Evolutionary conservation across 2,329 filamentous ascomycete species (phyloP), one percentile per base, ranked within the genome.

Genomic region (Nigrospora sphaerica): DNA sequence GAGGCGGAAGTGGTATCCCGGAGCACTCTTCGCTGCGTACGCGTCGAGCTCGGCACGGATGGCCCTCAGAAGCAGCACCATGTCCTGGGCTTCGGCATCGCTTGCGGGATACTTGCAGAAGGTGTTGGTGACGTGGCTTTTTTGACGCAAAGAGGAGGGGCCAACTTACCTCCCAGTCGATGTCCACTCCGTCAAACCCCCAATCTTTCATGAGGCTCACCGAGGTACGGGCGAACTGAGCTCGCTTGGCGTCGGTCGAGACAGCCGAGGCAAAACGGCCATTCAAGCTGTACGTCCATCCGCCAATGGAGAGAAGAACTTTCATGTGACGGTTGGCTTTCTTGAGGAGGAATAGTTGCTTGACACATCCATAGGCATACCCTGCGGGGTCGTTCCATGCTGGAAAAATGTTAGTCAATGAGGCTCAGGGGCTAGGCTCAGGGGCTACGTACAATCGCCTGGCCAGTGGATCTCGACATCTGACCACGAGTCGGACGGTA

Each of bases 231-330:
- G 88, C 89, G 65, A 95, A 95, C 2, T 55, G 77, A 33, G 71
- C 64, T 14, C 88, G 77, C 14, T 79, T 81, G 3, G 71, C 65
- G 0, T 75, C 73, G 0, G 83, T 85, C 49, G 79, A 80, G 11
- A 83, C 80, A 0, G 83, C 83, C 1, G 71, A 70, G 1, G 86
- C 73, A 60, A 95, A 92, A 7, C 42, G 42, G 13, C 32, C 32
- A 62, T 88, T 88, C 54, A 75, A 69, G 2, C 86, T 89, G 65
- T 88, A 93, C 0, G 86, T 90, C 86, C 86, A 95, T 31, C 90
- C 89, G 41, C 90, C 90, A 52, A 95, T 88, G 41, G 81, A 87
- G 4, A 95, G 75, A 18, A 95, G 71, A 1, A 85, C 74, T 61
- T 95, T 95, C 45, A 95, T 64, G 40, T 88, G 78, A 14, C 88